Base-by-base conservation (phyloP, 306 rosid genomes). In the Quercus gilva region DNA sequence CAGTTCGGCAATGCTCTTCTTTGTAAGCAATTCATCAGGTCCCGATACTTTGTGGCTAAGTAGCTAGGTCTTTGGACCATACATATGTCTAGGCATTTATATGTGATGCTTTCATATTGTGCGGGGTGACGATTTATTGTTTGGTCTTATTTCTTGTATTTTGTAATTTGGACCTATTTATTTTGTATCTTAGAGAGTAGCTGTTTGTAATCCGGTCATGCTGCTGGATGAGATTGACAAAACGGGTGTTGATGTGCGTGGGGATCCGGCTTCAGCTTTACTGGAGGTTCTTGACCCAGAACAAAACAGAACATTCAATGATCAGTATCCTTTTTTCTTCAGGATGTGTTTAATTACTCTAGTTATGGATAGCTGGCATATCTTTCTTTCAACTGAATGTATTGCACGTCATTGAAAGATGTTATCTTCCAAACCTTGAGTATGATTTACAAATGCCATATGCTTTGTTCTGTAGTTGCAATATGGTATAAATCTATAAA, bases 271-370 rank as follows among this genome's bases (percentile, higher is more conserved):
- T 80, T 94, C 98, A 31, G 98, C 98, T 41, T 71, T 94, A 84
- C 90, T 94, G 70, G 98, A 94, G 85, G 98, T 94, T 87, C 98
- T 94, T 85, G 98, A 94, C 83, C 97, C 97, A 55, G 98, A 94
- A 74, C 98, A 94, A 86, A 94, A 94, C 84, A 86, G 86, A 80
- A 84, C 95, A 77, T 94, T 94, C 92, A 92, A 88, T 82, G 97
- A 94, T 81, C 98, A 94, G 98, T 94, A 94, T 94, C 98, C 98
- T 94, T 65, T 63, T 81, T 82, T 55, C 55, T 69, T 81, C 56
- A 14, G 28, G 68, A 79, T 73, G 55, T 52, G 18, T 71, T 71
- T 18, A 14, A n/a, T 71, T 35, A 17, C 3, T 7, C 14, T 68
- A 33, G 26, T 67, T 33, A 33, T 33, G 37, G 37, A 5, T 65